These are phyloP conservation scores for Hypomyces perniciosus DNA, from an alignment of 2,329 filamentous ascomycete genomes.

Conservation along the genomic window DNA sequence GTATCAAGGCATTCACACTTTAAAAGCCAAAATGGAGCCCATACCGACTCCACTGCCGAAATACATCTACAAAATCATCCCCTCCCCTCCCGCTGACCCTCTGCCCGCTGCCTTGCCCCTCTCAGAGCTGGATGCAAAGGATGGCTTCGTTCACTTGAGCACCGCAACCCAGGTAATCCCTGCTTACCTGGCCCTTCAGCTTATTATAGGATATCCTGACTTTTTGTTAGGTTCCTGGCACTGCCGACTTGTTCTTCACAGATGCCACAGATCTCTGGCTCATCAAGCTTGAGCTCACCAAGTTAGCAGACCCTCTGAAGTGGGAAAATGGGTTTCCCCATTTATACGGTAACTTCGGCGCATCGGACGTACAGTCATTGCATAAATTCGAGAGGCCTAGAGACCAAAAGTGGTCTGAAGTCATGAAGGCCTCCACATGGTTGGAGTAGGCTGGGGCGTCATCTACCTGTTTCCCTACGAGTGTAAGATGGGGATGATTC, in stretches of 20 bases:
- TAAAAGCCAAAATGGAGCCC: conserved; percentile 22
- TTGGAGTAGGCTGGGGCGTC: conserved; percentile 27
- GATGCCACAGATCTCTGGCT: conserved; percentile 38
- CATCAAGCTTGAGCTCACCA: conserved; percentile 46
- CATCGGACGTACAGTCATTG: conserved; percentile 41
- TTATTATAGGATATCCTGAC: background rate
- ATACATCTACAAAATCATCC: conserved; percentile 57
- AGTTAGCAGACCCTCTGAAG: conserved; percentile 38
- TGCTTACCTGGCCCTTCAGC: background rate
- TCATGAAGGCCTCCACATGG: conserved; percentile 36
- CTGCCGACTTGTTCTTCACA: conserved; percentile 40
- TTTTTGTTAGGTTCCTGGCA: conserved; percentile 35
- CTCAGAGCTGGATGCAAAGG: conserved; percentile 52
- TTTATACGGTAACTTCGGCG: conserved; percentile 53
- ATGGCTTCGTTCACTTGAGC: conserved; percentile 58
- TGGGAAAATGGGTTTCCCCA: conserved; percentile 58
- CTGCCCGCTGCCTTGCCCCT: conserved; percentile 50
- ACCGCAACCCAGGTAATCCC: conserved; percentile 45
- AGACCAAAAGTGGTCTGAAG: conserved; percentile 42
- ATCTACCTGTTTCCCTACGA: background rate
- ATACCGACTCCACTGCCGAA: conserved; percentile 26
- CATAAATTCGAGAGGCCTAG: conserved; percentile 41
- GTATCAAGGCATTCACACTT: background rate
- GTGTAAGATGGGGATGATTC: background rate
- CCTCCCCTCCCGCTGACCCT: conserved; percentile 44